A percentile compares a stretch with the other conserved stretches of the same genome.
These are phyloP conservation scores for Lyophyllum semitale DNA, from an alignment of 768 basidiomycete genomes.

Conservation along the genomic window DNA sequence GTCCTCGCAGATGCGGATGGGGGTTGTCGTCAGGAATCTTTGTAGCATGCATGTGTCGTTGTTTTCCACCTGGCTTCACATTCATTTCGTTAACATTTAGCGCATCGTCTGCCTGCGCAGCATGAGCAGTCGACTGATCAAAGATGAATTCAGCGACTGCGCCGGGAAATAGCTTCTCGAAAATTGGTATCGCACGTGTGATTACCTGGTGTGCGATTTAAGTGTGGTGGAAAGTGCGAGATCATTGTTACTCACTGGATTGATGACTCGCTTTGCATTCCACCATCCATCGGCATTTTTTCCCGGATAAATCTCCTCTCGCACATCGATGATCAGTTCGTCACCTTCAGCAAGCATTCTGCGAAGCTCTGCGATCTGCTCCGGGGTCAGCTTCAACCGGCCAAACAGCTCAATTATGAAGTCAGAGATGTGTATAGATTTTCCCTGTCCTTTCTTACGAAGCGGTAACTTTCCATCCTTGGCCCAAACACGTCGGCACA, in stretches of 20 bases:
- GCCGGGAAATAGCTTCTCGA: conserved; percentile 28
- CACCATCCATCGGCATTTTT: conserved; percentile 33
- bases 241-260: too few relatives aligned
- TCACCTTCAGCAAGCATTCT: too few relatives aligned
- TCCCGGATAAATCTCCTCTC: conserved; percentile 31
- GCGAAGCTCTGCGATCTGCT: too few relatives aligned
- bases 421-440: conserved; percentile 35
- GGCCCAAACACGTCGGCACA: neutral
- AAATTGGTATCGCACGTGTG: conserved; percentile 27
- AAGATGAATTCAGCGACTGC: conserved; percentile 29
- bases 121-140: conserved; percentile 37
- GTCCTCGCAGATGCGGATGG: conserved; percentile 20
- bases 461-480: neutral
- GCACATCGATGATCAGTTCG: too few relatives aligned
- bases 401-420: conserved; percentile 31
- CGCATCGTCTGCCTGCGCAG: conserved; percentile 29
- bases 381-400: too few relatives aligned
- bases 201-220: too few relatives aligned
- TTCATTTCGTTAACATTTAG: conserved; percentile 35
- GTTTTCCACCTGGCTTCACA: conserved; percentile 28
- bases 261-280: conserved; percentile 33
- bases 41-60: conserved; percentile 23
- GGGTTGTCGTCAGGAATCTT: conserved; percentile 31
- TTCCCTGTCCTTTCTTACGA: conserved; percentile 31
- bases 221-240: too few relatives aligned